Percentiles rank a stretch among this genome's conserved stretches.
Evolutionary conservation across 2,329 filamentous ascomycete species (phyloP).

Genomic region (Scopulariopsis brevicaulis): DNA sequence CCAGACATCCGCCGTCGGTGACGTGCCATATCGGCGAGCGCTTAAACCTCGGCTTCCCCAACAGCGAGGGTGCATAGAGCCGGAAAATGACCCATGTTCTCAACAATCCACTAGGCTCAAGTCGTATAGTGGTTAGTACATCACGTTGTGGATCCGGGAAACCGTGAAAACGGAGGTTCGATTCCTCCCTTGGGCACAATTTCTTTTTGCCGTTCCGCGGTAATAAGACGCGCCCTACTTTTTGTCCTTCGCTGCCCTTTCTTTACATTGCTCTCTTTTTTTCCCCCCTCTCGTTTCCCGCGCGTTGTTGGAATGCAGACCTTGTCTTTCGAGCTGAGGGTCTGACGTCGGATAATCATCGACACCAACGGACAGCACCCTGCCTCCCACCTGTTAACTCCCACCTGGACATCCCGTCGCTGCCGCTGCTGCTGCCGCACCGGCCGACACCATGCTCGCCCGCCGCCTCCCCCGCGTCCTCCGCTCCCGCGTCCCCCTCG

Average conservation of each 20-base stretch:
- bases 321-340: too few species aligned
- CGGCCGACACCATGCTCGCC: not conserved
- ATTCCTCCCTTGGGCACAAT: not conserved
- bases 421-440: not conserved
- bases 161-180: conserved; percentile 1
- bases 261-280: not conserved
- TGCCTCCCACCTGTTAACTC: not conserved
- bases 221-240: not conserved
- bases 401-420: too few species aligned
- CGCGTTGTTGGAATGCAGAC: too few species aligned
- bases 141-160: not conserved
- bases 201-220: not conserved
- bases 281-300: too few species aligned
- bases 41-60: not conserved
- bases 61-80: not conserved
- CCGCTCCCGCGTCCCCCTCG: not conserved
- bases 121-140: conserved; percentile 1
- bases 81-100: not conserved
- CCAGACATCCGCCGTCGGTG: not conserved
- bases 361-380: not conserved
- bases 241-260: not conserved
- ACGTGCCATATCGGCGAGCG: not conserved
- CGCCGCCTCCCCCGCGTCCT: not conserved
- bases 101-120: not conserved
- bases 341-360: too few species aligned